These are phyloP conservation scores for Lizonia empirigonia DNA, from an alignment of 2,329 filamentous ascomycete species.

Conservation along the genomic window DNA sequence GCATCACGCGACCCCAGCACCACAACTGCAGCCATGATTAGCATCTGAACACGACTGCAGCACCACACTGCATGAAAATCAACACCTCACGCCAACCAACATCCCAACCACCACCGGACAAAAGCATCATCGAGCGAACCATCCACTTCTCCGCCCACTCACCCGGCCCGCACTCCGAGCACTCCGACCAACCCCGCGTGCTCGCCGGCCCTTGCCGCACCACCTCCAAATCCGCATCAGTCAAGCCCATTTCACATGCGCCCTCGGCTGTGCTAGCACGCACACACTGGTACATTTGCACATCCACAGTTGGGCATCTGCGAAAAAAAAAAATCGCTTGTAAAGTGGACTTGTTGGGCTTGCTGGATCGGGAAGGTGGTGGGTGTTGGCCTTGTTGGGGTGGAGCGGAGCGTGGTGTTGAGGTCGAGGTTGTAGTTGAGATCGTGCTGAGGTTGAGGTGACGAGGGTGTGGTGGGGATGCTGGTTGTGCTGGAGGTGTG, in stretches of 20 bases:
- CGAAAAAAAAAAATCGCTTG: constrained; percentile 2
- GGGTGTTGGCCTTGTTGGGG: neutral
- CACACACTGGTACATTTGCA: neutral
- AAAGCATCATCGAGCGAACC: neutral
- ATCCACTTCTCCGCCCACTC: constrained; percentile 6
- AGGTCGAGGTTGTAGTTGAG: too few relatives aligned
- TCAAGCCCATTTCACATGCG: constrained; percentile 4
- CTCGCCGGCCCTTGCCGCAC: neutral
- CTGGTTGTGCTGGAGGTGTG: too few relatives aligned
- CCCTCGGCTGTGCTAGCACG: constrained; percentile 9
- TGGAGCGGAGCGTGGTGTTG: neutral
- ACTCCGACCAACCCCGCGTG: constrained; percentile 3
- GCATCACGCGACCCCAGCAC: neutral
- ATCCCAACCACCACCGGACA: neutral
- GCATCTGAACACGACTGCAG: neutral
- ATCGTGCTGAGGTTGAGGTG: too few relatives aligned
- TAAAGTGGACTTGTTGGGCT: neutral
- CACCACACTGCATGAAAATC: neutral
- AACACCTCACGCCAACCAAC: neutral
- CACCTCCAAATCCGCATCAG: constrained; percentile 2
- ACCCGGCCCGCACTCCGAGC: neutral
- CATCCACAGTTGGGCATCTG: constrained; percentile 5
- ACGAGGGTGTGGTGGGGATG: neutral
- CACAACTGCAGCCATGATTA: neutral
- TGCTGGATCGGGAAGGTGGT: constrained; percentile 5